Percentiles rank a stretch among this genome's conserved stretches.
phyloP scores from a whole-genome alignment of 2,329 filamentous ascomycete genomes.

The Cladophialophora bantiana region DNA sequence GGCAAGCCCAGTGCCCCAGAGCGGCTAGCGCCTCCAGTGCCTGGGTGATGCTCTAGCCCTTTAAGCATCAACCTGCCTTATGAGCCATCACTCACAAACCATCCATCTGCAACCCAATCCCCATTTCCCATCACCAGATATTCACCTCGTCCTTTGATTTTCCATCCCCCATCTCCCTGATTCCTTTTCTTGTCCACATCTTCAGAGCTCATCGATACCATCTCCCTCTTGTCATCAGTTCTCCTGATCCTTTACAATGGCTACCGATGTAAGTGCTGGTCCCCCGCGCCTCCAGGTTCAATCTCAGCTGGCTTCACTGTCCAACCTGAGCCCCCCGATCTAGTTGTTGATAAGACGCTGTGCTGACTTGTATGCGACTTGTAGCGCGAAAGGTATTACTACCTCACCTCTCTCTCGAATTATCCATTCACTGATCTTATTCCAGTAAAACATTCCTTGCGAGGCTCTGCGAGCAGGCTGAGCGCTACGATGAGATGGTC shows the following conservation, averaged over 20 bases:
- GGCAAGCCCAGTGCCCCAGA: neutral
- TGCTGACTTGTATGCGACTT: constrained; percentile 47
- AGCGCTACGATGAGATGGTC: constrained; percentile 99
- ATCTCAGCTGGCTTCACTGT: constrained; percentile 41
- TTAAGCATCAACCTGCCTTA: constrained; percentile 9
- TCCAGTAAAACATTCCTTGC: constrained; percentile 98
- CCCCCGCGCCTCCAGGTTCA: constrained; percentile 18
- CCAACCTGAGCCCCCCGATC: constrained; percentile 45
- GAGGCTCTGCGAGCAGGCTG: constrained; percentile 99
- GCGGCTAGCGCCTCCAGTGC: constrained; percentile 9
- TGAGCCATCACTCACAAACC: constrained; percentile 17
- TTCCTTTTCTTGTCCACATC: constrained; percentile 32
- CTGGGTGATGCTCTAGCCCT: constrained; percentile 9
- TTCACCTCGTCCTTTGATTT: constrained; percentile 38
- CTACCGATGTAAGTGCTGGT: constrained; percentile 65
- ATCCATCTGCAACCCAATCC: constrained; percentile 23
- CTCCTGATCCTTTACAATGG: constrained; percentile 57
- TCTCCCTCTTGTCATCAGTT: constrained; percentile 23
- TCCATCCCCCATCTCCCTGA: constrained; percentile 31
- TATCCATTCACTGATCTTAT: constrained; percentile 48
- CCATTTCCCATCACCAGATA: constrained; percentile 33
- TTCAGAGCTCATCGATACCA: constrained; percentile 60
- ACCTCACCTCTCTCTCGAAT: constrained; percentile 33
- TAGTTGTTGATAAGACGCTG: constrained; percentile 49
- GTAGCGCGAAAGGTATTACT: constrained; percentile 73